Evolutionary conservation across 257 asterid species (phyloP).

Genomic region (Solanum pinnatisectum): DNA sequence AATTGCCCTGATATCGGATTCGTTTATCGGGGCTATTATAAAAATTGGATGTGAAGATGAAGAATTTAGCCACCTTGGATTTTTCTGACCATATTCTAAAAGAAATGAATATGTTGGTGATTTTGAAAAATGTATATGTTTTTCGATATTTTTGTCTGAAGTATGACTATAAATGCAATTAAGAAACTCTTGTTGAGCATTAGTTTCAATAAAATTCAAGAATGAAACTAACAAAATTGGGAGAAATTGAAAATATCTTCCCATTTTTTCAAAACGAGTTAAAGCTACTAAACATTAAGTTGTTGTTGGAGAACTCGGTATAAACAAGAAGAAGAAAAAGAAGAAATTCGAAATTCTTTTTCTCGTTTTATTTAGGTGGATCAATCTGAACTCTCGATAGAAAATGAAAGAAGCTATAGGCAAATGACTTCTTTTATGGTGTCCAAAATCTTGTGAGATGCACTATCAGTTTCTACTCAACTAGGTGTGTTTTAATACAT

Average conservation of each 20-base stretch:
- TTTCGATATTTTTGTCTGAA: neutral
- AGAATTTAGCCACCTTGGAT: slow-evolving; percentile 22
- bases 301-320: neutral
- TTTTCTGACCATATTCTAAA: slow-evolving; percentile 16
- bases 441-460: neutral
- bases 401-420: neutral
- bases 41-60: neutral
- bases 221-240: neutral
- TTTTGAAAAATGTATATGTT: neutral
- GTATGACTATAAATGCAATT: neutral
- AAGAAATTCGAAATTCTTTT: neutral
- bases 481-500: neutral
- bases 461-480: neutral
- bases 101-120: slow-evolving; percentile 13
- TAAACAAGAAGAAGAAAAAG: neutral
- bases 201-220: neutral
- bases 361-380: neutral
- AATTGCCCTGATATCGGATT: slow-evolving; percentile 3
- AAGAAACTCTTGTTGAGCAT: neutral
- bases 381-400: neutral
- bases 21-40: slow-evolving; percentile 2
- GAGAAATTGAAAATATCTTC: neutral
- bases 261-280: neutral
- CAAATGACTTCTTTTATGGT: neutral
- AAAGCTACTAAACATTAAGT: neutral